phyloP scores from a whole-genome alignment of 306 rosid genomes.

The Gastrolobium bilobum region DNA sequence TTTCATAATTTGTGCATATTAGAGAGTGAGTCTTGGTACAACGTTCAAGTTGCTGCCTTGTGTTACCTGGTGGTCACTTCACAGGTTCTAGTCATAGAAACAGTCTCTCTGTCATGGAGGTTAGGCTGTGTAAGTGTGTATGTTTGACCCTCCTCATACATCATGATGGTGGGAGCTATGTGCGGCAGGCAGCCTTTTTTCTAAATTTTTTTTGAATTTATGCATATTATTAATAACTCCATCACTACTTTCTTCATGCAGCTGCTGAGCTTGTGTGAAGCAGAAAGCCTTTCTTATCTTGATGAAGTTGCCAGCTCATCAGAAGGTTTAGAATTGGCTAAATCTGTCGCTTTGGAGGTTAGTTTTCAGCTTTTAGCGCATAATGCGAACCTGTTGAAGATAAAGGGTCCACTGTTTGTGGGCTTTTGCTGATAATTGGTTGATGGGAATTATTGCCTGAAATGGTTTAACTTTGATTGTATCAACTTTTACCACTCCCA shows the following conservation, averaged over 20 bases:
- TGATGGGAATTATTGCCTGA: slow-evolving; percentile 39
- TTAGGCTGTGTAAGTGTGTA: slow-evolving; percentile 1
- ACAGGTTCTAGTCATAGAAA: slow-evolving; percentile 28
- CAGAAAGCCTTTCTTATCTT: slow-evolving; percentile 83
- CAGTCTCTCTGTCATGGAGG: slow-evolving; percentile 10
- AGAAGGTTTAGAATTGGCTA: slow-evolving; percentile 74
- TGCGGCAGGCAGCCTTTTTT: slow-evolving; percentile 21
- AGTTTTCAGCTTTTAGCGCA: slow-evolving; percentile 44
- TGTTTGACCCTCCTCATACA: slow-evolving; percentile 15
- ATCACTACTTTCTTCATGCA: slow-evolving; percentile 50
- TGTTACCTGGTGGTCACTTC: slow-evolving; percentile 24
- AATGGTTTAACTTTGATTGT: slow-evolving; percentile 35
- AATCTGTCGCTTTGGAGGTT: slow-evolving; percentile 88
- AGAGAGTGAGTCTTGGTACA: slow-evolving; percentile 38
- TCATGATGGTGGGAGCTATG: slow-evolving; percentile 23
- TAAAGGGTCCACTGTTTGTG: neutral
- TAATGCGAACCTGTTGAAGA: slow-evolving; percentile 28
- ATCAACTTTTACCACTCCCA: neutral
- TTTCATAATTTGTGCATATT: slow-evolving; percentile 48
- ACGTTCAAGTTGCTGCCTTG: slow-evolving; percentile 18
- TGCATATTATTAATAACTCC: slow-evolving; percentile 40
- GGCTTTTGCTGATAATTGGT: slow-evolving; percentile 3
- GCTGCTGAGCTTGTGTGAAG: slow-evolving; percentile 86
- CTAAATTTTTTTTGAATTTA: slow-evolving; percentile 22
- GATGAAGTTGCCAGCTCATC: slow-evolving; percentile 86